Percentiles rank a stretch among this genome's conserved stretches.
These are phyloP conservation scores for Coniochaeta prunicola DNA, from an alignment of 2,329 filamentous ascomycete species.

Conservation along the genomic window DNA sequence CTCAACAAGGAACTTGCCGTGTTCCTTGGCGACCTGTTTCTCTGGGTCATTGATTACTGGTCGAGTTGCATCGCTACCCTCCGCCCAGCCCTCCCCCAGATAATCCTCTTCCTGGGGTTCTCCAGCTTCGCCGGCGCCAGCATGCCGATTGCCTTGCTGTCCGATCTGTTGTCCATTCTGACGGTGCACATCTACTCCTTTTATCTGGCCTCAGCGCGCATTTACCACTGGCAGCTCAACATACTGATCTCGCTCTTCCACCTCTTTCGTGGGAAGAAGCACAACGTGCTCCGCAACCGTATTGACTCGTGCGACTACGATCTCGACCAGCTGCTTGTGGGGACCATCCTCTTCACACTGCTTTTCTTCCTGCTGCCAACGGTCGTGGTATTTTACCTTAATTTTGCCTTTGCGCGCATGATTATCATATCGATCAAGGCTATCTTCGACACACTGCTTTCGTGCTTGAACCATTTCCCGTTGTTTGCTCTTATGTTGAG, in stretches of 20 bases:
- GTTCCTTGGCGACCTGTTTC: constrained; percentile 91
- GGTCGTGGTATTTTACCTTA: constrained; percentile 92
- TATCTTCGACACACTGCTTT: constrained; percentile 80
- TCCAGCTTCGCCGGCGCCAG: constrained; percentile 93
- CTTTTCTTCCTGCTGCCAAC: constrained; percentile 93
- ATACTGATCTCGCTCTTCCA: constrained; percentile 98
- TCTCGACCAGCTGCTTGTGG: constrained; percentile 89
- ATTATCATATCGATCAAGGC: constrained; percentile 91
- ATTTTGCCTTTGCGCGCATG: constrained; percentile 92
- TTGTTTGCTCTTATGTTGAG: constrained; percentile 95
- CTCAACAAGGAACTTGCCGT: constrained; percentile 86
- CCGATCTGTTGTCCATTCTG: constrained; percentile 82
- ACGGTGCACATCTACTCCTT: constrained; percentile 98
- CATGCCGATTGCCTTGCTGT: constrained; percentile 94
- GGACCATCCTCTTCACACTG: constrained; percentile 92
- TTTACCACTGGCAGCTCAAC: constrained; percentile 97
- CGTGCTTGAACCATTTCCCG: constrained; percentile 94
- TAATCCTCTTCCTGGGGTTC: constrained; percentile 90
- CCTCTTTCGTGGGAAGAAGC: constrained; percentile 94
- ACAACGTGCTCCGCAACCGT: constrained; percentile 92
- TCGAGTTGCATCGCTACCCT: constrained; percentile 74
- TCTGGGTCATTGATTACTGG: constrained; percentile 99
- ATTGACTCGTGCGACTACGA: constrained; percentile 99
- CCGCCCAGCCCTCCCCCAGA: constrained; percentile 70
- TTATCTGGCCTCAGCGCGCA: constrained; percentile 91